Evolutionary conservation across 2,329 filamentous ascomycete species (phyloP), one percentile per base, ranked within the genome.

Genomic region (Nothophaeocryptopus gaeumannii): DNA sequence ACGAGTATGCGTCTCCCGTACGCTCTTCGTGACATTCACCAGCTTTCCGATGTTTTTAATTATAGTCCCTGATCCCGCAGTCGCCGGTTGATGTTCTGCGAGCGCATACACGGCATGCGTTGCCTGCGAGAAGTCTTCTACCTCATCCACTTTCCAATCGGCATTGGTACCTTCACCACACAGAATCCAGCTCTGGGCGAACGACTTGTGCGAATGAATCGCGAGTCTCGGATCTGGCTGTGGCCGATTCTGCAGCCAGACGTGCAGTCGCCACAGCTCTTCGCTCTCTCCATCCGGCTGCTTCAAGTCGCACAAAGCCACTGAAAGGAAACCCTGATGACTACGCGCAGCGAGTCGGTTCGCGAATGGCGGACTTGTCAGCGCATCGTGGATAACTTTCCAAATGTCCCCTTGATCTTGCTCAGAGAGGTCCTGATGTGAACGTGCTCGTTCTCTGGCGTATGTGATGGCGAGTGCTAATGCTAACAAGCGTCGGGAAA

Each of bases 161-260:
- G 31, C 26, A 47, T 71, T 65, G 8, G n/a, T 56, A 1, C 63
- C 68, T 44, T 67, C 50, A 11, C 69, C 70, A 0, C 64, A 63
- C 9, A 72, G 55, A 8, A 70, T 60, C 68, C 69, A 72, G 47
- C 67, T 69, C 47, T 70, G 66, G 0, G 58, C 67, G 43, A 65
- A 68, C 1, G 64, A 47, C 42, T 71, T 67, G 38, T 72, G 69
- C 1, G 65, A 65, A 45, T 70, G 69, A 11, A 71, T 55, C 1
- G 51, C 50, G 9, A 66, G 58, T 5, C 59, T 54, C 0, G 43
- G 47, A 33, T 61, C 63, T 2, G 63, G 63, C 12, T 64, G 61
- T 16, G 62, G 36, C 1, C 62, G 63, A 42, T 68, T 64, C 1
- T 67, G 66, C 38, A 69, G 44, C 58, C 58, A 60, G 15, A 71